Percentiles rank a stretch among this genome's conserved stretches.
phyloP scores from a whole-genome alignment of 2,329 filamentous ascomycete genomes.

The Pestalotiopsis sp. region DNA sequence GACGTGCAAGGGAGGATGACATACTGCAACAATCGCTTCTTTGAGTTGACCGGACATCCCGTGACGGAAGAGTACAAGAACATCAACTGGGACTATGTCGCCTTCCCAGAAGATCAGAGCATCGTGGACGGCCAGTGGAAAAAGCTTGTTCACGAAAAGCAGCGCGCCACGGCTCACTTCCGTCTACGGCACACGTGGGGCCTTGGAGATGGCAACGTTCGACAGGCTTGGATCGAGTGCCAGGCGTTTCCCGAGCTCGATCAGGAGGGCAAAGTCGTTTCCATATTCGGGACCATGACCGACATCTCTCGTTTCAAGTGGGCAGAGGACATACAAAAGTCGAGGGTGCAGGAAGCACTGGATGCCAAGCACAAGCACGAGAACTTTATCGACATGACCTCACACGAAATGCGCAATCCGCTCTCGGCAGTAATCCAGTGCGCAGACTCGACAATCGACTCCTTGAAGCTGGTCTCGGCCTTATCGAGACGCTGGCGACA shows the following conservation, averaged over 20 bases:
- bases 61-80: slow-evolving; percentile 55
- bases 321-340: slow-evolving; percentile 78
- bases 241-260: slow-evolving; percentile 75
- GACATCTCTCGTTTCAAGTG: slow-evolving; percentile 87
- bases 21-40: slow-evolving; percentile 82
- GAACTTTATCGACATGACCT: slow-evolving; percentile 76
- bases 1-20: slow-evolving; percentile 70
- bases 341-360: slow-evolving; percentile 77
- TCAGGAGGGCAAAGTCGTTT: slow-evolving; percentile 65
- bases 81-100: slow-evolving; percentile 72
- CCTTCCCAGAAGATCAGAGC: slow-evolving; percentile 66
- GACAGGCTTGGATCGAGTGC: slow-evolving; percentile 76
- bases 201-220: slow-evolving; percentile 57
- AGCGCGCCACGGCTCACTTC: slow-evolving; percentile 71
- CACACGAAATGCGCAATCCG: slow-evolving; percentile 77
- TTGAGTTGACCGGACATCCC: slow-evolving; percentile 69
- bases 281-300: slow-evolving; percentile 79
- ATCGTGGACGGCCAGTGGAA: slow-evolving; percentile 64
- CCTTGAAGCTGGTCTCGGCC: slow-evolving; percentile 45
- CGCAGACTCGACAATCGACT: slow-evolving; percentile 69
- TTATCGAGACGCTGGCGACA: background rate
- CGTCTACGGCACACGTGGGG: slow-evolving; percentile 72
- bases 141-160: slow-evolving; percentile 61
- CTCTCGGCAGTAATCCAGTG: slow-evolving; percentile 76
- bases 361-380: slow-evolving; percentile 75